phyloP scores from a whole-genome alignment of 2,329 filamentous ascomycete genomes.

The Talaromyces islandicus region DNA sequence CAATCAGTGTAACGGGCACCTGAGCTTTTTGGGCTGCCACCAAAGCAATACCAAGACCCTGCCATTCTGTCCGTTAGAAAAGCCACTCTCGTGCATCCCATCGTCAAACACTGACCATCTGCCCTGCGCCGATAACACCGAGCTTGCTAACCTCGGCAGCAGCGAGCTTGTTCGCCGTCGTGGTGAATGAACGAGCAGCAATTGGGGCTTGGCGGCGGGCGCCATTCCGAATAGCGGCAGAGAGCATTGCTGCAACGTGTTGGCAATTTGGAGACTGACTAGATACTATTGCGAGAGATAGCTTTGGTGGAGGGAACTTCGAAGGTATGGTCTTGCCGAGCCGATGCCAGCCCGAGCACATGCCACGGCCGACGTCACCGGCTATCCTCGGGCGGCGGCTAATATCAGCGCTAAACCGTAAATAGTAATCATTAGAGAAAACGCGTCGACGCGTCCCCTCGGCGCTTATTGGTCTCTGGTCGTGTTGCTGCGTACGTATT shows the following conservation, averaged over 20 bases:
- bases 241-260: constrained; percentile 30
- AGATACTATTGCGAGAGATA: neutral
- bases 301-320: neutral
- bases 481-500: no score
- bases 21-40: constrained; percentile 81
- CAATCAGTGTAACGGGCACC: constrained; percentile 79
- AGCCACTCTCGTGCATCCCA: neutral
- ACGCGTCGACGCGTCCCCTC: constrained; percentile 25
- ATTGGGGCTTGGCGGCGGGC: constrained; percentile 28
- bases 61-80: neutral
- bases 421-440: neutral
- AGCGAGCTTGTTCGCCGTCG: constrained; percentile 55
- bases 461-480: constrained; percentile 18
- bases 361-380: constrained; percentile 20
- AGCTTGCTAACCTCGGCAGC: constrained; percentile 74
- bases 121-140: constrained; percentile 88
- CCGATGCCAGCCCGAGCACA: neutral
- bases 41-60: constrained; percentile 94
- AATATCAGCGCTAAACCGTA: neutral
- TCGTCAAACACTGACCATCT: constrained; percentile 65
- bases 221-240: constrained; percentile 25
- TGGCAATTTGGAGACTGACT: neutral
- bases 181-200: constrained; percentile 60
- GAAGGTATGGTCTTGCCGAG: neutral
- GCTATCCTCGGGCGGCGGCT: constrained; percentile 21